phyloP scores from a whole-genome alignment of 78 protist genomes.

The Polysphondylium violaceum region DNA sequence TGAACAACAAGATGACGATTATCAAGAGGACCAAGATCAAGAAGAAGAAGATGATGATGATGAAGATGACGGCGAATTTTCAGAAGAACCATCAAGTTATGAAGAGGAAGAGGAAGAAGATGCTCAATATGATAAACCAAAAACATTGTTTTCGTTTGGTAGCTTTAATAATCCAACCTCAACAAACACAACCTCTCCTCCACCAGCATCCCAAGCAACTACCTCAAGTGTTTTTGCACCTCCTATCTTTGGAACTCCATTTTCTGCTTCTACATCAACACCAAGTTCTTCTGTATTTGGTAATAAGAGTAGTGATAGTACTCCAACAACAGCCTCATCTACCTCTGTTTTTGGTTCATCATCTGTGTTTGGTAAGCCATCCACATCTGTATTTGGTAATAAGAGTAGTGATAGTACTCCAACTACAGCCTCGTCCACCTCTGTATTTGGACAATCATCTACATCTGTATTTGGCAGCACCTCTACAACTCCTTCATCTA shows the following conservation, averaged over 20 bases:
- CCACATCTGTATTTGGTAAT: not conserved
- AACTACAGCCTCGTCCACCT: too few relatives aligned
- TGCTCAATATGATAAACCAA: conserved; percentile 30
- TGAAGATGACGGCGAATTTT: not conserved
- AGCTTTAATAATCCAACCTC: not conserved
- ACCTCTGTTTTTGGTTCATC: too few relatives aligned
- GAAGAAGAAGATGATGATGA: not conserved
- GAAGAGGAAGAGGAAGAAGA: too few relatives aligned
- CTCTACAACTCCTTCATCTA: not conserved
- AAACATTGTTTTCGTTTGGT: conserved; percentile 10
- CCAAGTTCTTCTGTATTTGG: not conserved
- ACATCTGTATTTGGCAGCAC: not conserved
- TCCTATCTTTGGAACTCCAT: not conserved
- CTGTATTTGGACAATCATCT: too few relatives aligned
- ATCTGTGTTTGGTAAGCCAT: not conserved
- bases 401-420: too few relatives aligned
- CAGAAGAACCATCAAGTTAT: not conserved
- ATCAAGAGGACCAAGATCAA: not conserved
- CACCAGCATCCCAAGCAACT: not conserved
- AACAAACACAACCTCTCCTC: not conserved
- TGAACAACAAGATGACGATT: not conserved
- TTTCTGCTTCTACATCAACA: not conserved
- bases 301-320: too few relatives aligned
- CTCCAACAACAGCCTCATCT: too few relatives aligned
- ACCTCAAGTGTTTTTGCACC: not conserved